These are phyloP conservation scores for Hypoxylon sp. DNA, from an alignment of 2,329 filamentous ascomycete genomes.

Conservation along the genomic window DNA sequence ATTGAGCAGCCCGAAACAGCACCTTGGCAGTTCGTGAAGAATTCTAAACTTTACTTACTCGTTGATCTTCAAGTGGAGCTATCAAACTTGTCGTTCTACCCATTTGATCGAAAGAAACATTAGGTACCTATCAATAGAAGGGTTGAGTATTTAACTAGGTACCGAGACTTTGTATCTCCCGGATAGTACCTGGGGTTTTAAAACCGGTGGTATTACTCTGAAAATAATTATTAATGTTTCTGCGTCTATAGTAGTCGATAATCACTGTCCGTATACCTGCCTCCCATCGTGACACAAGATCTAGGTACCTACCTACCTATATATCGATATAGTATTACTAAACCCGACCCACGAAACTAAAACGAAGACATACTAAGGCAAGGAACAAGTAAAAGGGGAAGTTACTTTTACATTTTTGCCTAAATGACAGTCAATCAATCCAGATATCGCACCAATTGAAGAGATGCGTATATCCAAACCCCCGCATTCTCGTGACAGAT, in stretches of 20 bases:
- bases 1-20: background rate
- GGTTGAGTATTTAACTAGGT: background rate
- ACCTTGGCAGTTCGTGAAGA: background rate
- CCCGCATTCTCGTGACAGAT: constrained; percentile 17
- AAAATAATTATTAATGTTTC: background rate
- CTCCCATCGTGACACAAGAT: background rate
- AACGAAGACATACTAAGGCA: background rate
- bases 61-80: background rate
- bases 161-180: background rate
- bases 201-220: background rate
- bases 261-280: background rate
- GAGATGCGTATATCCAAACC: background rate
- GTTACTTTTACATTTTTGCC: constrained; percentile 15
- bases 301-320: background rate
- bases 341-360: background rate
- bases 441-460: constrained; percentile 36
- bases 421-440: constrained; percentile 10
- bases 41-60: background rate
- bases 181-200: background rate
- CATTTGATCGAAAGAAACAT: background rate
- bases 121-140: background rate
- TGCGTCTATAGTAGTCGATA: background rate
- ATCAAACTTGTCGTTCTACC: background rate
- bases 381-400: background rate
- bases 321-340: background rate